These are phyloP conservation scores for Pachysolen tannophilus DNA, from an alignment of 805 yeast genomes.

Conservation along the genomic window DNA sequence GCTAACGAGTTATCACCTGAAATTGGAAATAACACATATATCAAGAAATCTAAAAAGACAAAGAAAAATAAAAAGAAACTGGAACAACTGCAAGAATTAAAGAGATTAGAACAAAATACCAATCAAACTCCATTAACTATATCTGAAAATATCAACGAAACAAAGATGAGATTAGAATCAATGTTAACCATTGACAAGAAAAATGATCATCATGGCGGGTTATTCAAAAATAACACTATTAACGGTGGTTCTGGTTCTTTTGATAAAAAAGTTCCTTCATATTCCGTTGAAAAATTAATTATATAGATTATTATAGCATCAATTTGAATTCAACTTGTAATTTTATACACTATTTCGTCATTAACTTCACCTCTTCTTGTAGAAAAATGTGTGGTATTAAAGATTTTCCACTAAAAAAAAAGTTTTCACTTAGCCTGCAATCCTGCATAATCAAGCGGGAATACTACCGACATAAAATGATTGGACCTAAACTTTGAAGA, in stretches of 20 bases:
- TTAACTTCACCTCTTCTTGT: too few species aligned
- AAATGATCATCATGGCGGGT: conserved; percentile 8
- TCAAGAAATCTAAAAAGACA: conserved; percentile 21
- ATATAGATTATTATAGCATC: too few species aligned
- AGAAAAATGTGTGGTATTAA: too few species aligned
- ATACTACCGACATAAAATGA: too few species aligned
- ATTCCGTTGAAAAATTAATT: conserved; percentile 43
- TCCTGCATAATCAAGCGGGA: too few species aligned
- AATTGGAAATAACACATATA: conserved; percentile 17
- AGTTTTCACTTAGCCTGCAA: too few species aligned
- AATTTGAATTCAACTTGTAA: too few species aligned
- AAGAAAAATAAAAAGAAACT: conserved; percentile 10
- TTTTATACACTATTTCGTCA: too few species aligned
- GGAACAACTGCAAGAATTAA: too few species aligned
- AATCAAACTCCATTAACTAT: conserved; percentile 13
- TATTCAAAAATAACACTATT: conserved; percentile 18
- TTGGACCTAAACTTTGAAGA: too few species aligned
- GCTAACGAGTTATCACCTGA: conserved; percentile 14
- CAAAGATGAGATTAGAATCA: conserved; percentile 13
- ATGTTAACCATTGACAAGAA: conserved; percentile 17
- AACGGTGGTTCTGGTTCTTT: conserved; percentile 24
- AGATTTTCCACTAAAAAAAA: too few species aligned
- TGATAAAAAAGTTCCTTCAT: conserved; percentile 43
- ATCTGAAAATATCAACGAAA: conserved; percentile 13
- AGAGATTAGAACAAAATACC: conserved; percentile 1